Evolutionary conservation across 2,329 filamentous ascomycete species (phyloP).

Genomic region (Cyphellophora europaea): DNA sequence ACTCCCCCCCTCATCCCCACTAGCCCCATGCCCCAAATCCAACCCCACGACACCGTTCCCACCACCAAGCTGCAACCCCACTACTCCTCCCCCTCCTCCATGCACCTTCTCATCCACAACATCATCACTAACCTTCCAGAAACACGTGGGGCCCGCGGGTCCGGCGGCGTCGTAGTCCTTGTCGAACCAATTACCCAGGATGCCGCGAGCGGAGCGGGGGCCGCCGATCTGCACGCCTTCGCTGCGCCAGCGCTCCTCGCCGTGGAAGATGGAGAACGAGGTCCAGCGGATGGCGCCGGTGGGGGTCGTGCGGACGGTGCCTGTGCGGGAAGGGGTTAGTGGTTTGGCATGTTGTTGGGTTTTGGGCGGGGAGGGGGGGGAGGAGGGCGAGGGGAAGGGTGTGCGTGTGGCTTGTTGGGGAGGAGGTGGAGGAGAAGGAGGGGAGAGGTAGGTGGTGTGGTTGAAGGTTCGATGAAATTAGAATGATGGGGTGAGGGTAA

Average conservation of each 20-base stretch:
- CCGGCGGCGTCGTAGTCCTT: conserved; percentile 61
- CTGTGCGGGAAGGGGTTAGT: conserved; percentile 29
- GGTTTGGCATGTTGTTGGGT: too few species aligned
- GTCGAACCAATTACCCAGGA: conserved; percentile 71
- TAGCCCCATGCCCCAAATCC: neutral
- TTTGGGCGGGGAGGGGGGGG: too few species aligned
- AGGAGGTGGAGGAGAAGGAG: too few species aligned
- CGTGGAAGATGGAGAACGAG: conserved; percentile 54
- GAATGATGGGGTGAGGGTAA: too few species aligned
- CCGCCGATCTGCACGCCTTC: conserved; percentile 70
- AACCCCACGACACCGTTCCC: neutral
- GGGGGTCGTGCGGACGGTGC: conserved; percentile 54
- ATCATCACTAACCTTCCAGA: conserved; percentile 62
- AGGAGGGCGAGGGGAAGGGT: too few species aligned
- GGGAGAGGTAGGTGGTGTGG: too few species aligned
- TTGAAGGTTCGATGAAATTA: too few species aligned
- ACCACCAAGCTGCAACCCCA: neutral
- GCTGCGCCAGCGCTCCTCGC: conserved; percentile 64
- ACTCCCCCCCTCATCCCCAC: neutral
- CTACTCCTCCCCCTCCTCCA: neutral
- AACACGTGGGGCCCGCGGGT: conserved; percentile 64
- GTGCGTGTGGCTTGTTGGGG: too few species aligned
- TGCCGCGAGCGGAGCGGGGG: conserved; percentile 52
- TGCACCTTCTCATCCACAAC: conserved; percentile 18
- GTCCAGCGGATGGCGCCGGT: conserved; percentile 70